phyloP scores from a whole-genome alignment of 2,329 filamentous ascomycete genomes.

The Biscogniauxia sp. region DNA sequence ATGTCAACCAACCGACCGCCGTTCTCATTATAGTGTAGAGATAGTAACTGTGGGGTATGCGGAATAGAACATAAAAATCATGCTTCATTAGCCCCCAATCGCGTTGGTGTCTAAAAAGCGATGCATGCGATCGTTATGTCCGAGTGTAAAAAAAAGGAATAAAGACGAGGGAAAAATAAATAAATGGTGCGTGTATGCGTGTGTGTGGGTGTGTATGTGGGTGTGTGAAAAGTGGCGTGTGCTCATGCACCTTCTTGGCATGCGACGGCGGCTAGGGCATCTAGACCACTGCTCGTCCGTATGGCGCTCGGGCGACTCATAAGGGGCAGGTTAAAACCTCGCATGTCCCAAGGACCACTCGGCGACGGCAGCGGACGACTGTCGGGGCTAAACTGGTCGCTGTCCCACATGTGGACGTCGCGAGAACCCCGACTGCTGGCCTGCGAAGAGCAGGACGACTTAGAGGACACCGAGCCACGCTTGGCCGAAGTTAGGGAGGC shows the following conservation, averaged over 20 bases:
- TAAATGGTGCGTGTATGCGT: background rate
- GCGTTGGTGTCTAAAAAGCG: background rate
- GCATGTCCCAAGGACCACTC: constrained; percentile 46
- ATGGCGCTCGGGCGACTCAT: constrained; percentile 42
- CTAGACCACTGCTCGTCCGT: constrained; percentile 51
- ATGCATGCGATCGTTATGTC: background rate
- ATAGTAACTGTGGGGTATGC: no score
- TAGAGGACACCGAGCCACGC: constrained; percentile 32
- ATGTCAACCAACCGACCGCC: constrained; percentile 5
- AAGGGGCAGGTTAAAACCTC: constrained; percentile 43
- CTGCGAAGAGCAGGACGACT: constrained; percentile 32
- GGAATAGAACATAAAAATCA: background rate
- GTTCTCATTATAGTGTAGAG: background rate
- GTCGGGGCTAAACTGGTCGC: constrained; percentile 37
- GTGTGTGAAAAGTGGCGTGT: background rate
- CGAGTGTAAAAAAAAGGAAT: background rate
- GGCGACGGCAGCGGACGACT: constrained; percentile 37
- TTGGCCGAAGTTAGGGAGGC: constrained; percentile 27
- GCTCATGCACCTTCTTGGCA: constrained; percentile 44
- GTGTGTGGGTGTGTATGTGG: background rate
- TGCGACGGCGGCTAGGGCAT: constrained; percentile 54
- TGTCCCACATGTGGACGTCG: constrained; percentile 40
- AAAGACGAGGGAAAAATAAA: background rate
- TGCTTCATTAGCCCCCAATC: background rate
- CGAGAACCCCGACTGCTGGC: constrained; percentile 31